Evolutionary conservation across 2,329 filamentous ascomycete species (phyloP).

Genomic region (Aureobasidium lini): DNA sequence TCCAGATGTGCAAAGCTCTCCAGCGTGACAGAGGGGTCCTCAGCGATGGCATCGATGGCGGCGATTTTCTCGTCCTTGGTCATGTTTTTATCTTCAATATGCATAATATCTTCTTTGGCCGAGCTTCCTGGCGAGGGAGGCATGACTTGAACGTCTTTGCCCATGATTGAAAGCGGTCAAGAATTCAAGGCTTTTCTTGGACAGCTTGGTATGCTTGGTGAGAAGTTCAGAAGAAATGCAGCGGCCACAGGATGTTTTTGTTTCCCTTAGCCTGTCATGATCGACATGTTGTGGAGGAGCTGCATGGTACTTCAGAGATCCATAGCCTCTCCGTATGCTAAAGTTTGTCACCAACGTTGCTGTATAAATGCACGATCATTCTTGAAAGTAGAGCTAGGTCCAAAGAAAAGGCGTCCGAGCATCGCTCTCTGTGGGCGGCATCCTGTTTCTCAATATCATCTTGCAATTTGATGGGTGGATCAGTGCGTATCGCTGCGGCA

Average conservation of each 20-base stretch:
- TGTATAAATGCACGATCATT: too few species aligned
- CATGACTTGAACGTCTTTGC: not conserved
- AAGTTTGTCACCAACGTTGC: not conserved
- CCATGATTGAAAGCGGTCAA: not conserved
- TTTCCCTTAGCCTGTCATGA: not conserved
- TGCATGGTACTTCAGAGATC: not conserved
- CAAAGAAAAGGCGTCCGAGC: too few species aligned
- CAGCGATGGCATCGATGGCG: conserved; percentile 15
- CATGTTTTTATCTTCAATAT: conserved; percentile 5
- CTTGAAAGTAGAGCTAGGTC: too few species aligned
- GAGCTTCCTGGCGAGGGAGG: not conserved
- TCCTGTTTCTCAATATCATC: too few species aligned
- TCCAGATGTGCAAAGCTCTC: conserved; percentile 23
- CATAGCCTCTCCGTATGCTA: not conserved
- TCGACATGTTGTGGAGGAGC: not conserved
- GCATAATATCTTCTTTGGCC: conserved; percentile 3
- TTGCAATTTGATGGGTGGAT: too few species aligned
- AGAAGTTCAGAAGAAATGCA: too few species aligned
- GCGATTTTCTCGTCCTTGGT: conserved; percentile 13
- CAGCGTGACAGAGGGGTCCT: conserved; percentile 28
- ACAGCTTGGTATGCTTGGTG: too few species aligned
- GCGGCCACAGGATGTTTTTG: too few species aligned
- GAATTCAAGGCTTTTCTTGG: too few species aligned
- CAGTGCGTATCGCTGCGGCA: too few species aligned
- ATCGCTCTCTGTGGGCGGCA: too few species aligned